Evolutionary conservation across 225 moss, liverwort and hornwort genomes (phyloP), one percentile per base, ranked within the genome.

Genomic region (Marchantia polymorpha): DNA sequence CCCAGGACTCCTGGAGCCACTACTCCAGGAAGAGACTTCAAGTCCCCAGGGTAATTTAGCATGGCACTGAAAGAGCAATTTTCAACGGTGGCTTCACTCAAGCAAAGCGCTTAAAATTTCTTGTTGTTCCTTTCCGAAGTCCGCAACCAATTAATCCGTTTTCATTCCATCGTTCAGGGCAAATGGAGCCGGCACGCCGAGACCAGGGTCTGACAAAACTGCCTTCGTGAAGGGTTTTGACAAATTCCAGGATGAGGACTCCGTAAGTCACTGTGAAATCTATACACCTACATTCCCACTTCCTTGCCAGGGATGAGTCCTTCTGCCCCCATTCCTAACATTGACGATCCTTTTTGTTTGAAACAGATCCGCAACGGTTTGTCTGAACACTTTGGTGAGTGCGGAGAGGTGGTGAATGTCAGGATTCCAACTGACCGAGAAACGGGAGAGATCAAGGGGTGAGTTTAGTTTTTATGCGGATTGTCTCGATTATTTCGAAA

Each of bases 121-220:
- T 39, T 39, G 39, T 39, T 5, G 39, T 39, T 39, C 39, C 5
- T 5, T 39, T 39, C 3, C 39, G 39, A 2, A 29, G 60, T 49
- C 29, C 6, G 5, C 49, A 69, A 25, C 60, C 22, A 4, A 46
- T 0, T 54, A 12, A 39, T 39, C 2, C 39, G 39, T 39, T 2
- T 39, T 39, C 39, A 39, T 0, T 65, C 50, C 17, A 3, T 75
- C 60, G 3, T 83, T 7, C 80, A 95, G 94, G 27, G 85, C 87
- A 17, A 99, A 93, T 79, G 97, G 96, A 64, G 91, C 88, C 69
- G 89, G 88, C 0, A 88, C 89, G 4, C 89, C 84, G 29, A 88
- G 90, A 78, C 0, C 87, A 53, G 99, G 99, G 20, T 78, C 86
- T 31, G 93, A 82, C 31, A 88, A 73, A 47, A 90, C 87, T 46